A percentile compares a stretch with the other conserved stretches of the same genome.
phyloP scores from a whole-genome alignment of 2,329 filamentous ascomycete species.

The Colletotrichum phormii region DNA sequence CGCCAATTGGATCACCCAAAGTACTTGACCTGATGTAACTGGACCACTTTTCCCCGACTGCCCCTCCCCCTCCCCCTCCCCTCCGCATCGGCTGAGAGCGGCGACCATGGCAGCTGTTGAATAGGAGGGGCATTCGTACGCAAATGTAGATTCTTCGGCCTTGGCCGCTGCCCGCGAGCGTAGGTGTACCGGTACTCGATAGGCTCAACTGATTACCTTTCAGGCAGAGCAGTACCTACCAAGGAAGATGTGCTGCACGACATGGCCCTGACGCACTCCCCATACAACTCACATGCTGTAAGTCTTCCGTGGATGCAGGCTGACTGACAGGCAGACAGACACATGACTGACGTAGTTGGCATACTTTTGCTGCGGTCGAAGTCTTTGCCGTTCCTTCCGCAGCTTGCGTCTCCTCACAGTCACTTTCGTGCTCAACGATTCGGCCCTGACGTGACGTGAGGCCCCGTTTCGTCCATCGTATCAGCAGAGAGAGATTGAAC shows the following conservation, averaged over 20 bases:
- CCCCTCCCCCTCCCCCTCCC: not conserved
- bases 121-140: constrained; percentile 3
- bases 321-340: constrained; percentile 22
- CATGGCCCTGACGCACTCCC: constrained; percentile 25
- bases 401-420: not conserved
- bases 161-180: constrained; percentile 13
- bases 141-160: constrained; percentile 18
- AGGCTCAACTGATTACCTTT: not conserved
- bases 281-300: constrained; percentile 3
- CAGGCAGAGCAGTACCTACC: not conserved
- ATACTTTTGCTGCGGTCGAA: constrained; percentile 14
- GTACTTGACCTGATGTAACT: not conserved
- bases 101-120: constrained; percentile 18
- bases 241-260: constrained; percentile 33
- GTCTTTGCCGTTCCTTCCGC: constrained; percentile 1
- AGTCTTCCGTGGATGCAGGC: constrained; percentile 24
- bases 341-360: constrained; percentile 30
- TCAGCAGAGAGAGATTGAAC: not conserved
- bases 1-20: constrained; percentile 19
- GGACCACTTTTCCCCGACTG: not conserved
- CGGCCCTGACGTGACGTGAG: constrained; percentile 1
- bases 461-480: not conserved
- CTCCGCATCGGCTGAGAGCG: constrained; percentile 21
- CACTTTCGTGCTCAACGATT: not conserved
- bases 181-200: not conserved